phyloP scores from a whole-genome alignment of 1,139 yeast species.

The Magnusiomyces fungicola region DNA sequence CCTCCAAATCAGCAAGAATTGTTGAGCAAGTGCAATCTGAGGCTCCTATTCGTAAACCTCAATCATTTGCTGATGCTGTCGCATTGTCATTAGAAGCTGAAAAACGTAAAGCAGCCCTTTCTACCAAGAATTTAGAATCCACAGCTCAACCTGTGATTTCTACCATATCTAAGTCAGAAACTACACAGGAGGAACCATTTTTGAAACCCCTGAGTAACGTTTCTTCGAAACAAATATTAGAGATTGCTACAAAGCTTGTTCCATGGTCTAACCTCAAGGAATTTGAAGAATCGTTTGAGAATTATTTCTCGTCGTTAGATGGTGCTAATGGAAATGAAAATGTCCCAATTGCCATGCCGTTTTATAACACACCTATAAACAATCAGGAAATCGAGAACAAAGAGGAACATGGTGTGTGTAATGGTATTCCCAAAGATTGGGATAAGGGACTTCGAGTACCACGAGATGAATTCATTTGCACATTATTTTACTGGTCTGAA shows the following conservation, averaged over 20 bases:
- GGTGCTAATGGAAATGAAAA: background rate
- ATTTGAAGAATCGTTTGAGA: too few relatives aligned
- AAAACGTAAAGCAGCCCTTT: background rate
- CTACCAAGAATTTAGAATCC: background rate
- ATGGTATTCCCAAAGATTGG: conserved; percentile 3
- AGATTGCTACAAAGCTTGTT: too few relatives aligned
- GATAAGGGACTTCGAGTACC: conserved; percentile 3
- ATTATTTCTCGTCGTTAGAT: too few relatives aligned
- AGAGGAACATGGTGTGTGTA: background rate
- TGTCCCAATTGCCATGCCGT: conserved; percentile 2
- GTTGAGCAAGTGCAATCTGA: background rate
- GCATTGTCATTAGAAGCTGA: conserved; percentile 1
- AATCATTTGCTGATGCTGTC: conserved; percentile 1
- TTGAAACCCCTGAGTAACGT: too few relatives aligned
- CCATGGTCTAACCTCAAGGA: too few relatives aligned
- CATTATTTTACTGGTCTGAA: conserved; percentile 5
- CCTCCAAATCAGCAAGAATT: background rate
- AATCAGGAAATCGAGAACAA: background rate
- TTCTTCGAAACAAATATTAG: too few relatives aligned
- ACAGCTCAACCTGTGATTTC: background rate
- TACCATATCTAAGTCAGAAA: too few relatives aligned
- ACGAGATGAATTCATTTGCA: background rate
- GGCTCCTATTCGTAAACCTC: background rate
- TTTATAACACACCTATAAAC: background rate
- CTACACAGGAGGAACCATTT: too few relatives aligned